Evolutionary conservation across 257 asterid species (phyloP).

Genomic region (Solanum paucissectum): DNA sequence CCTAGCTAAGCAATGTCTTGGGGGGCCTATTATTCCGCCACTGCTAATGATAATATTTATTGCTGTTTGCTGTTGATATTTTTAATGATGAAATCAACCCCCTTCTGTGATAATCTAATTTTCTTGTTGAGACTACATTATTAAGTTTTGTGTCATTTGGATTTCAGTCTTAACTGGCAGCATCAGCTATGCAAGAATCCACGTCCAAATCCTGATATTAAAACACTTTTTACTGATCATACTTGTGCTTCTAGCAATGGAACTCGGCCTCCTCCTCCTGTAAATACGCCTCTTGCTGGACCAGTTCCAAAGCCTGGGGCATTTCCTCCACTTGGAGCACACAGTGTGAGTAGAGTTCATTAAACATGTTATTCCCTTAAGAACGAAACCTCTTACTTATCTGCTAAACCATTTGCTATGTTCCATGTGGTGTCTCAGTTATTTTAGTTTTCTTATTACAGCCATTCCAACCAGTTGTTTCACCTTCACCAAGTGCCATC

Average conservation of each 20-base stretch:
- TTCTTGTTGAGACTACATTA: constrained; percentile 2
- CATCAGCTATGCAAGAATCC: constrained; percentile 98
- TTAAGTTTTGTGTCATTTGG: constrained; percentile 9
- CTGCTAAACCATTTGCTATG: not conserved
- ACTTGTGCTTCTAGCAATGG: constrained; percentile 76
- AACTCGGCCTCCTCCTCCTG: constrained; percentile 60
- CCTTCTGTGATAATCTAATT: not conserved
- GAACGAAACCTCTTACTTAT: not conserved
- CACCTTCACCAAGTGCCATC: constrained; percentile 73
- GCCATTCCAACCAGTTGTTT: constrained; percentile 41
- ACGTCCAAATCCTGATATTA: constrained; percentile 87
- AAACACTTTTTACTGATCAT: constrained; percentile 85
- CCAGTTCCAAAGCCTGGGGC: constrained; percentile 50
- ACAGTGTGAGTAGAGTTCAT: constrained; percentile 45
- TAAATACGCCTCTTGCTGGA: constrained; percentile 49
- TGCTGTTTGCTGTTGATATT: not conserved
- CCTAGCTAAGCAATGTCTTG: not conserved
- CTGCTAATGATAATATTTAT: not conserved
- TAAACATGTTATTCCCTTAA: not conserved
- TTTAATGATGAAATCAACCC: not conserved
- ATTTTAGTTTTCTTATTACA: constrained; percentile 8
- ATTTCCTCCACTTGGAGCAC: constrained; percentile 73
- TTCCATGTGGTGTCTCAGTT: constrained; percentile 1
- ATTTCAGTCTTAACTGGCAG: constrained; percentile 90
- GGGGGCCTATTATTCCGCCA: not conserved